A percentile compares a stretch with the other conserved stretches of the same genome.
These are phyloP conservation scores for Elongisporangium undulatum DNA, from an alignment of 352 stramenopile genomes.

Conservation along the genomic window DNA sequence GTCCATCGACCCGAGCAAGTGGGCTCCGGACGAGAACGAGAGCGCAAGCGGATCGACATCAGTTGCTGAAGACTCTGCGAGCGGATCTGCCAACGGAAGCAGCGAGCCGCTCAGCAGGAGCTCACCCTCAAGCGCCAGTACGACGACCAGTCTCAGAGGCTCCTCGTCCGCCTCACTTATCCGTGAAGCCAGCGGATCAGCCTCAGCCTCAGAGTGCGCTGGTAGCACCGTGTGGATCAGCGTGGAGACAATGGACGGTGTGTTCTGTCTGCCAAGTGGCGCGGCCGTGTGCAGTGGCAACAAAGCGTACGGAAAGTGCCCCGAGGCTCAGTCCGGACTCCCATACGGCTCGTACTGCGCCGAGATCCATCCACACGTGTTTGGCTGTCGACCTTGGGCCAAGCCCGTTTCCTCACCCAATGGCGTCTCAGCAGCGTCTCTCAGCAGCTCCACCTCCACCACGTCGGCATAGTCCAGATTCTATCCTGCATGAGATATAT, in stretches of 20 bases:
- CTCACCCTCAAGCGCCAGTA: neutral
- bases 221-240: slow-evolving; percentile 15
- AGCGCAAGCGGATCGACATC: neutral
- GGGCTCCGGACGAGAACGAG: slow-evolving; percentile 8
- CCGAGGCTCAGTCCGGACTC: slow-evolving; percentile 20
- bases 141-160: slow-evolving; percentile 1
- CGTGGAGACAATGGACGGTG: slow-evolving; percentile 24
- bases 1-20: slow-evolving; percentile 10
- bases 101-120: neutral
- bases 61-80: neutral
- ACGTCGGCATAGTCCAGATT: too few species aligned
- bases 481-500: neutral
- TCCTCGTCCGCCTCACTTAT: neutral
- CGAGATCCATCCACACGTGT: slow-evolving; percentile 11
- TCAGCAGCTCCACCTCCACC: neutral
- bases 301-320: slow-evolving; percentile 22
- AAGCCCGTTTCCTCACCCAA: neutral
- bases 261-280: slow-evolving; percentile 26
- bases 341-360: slow-evolving; percentile 31
- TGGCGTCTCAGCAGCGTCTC: neutral
- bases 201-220: slow-evolving; percentile 5
- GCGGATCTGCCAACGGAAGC: neutral
- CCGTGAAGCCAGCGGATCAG: neutral
- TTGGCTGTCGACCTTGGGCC: slow-evolving; percentile 19
- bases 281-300: slow-evolving; percentile 16